These are phyloP conservation scores for Cyclotella sp. DNA, from an alignment of 108 stramenopile species.

Conservation along the genomic window DNA sequence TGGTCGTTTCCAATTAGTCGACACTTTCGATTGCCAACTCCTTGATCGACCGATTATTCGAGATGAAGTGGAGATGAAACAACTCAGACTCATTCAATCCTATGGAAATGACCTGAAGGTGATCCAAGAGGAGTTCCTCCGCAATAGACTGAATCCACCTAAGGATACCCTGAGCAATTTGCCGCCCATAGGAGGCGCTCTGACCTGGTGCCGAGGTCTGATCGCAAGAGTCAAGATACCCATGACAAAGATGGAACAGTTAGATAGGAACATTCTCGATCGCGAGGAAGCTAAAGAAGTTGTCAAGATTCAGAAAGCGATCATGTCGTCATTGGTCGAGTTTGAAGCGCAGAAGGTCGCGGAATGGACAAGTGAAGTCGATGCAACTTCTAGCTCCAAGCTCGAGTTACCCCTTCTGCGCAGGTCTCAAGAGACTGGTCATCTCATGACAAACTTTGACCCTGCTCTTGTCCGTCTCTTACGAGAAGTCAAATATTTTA, in stretches of 20 bases:
- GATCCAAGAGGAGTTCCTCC: constrained; percentile 89
- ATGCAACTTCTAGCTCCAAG: constrained; percentile 76
- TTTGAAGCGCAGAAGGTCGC: constrained; percentile 80
- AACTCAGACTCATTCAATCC: constrained; percentile 82
- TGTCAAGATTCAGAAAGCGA: constrained; percentile 64
- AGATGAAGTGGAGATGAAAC: constrained; percentile 92
- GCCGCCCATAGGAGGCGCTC: constrained; percentile 86
- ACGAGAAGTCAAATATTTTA: constrained; percentile 92
- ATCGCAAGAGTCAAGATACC: constrained; percentile 84
- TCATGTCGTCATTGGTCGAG: constrained; percentile 79
- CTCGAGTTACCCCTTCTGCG: constrained; percentile 78
- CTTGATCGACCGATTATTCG: constrained; percentile 90
- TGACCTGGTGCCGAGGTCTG: constrained; percentile 90
- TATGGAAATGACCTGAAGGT: constrained; percentile 84
- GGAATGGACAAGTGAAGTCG: constrained; percentile 85
- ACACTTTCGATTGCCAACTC: constrained; percentile 81
- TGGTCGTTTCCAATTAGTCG: constrained; percentile 87
- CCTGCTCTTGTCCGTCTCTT: constrained; percentile 85
- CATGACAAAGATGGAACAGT: constrained; percentile 81
- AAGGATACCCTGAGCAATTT: constrained; percentile 67
- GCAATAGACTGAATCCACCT: constrained; percentile 72
- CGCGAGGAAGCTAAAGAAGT: constrained; percentile 95
- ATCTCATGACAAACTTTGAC: constrained; percentile 89
- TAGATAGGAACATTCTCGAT: constrained; percentile 81
- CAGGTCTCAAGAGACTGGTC: constrained; percentile 58